Evolutionary conservation across 352 stramenopile species (phyloP), one percentile per base, ranked within the genome.

Genomic region (Globisporangium cystogenes): DNA sequence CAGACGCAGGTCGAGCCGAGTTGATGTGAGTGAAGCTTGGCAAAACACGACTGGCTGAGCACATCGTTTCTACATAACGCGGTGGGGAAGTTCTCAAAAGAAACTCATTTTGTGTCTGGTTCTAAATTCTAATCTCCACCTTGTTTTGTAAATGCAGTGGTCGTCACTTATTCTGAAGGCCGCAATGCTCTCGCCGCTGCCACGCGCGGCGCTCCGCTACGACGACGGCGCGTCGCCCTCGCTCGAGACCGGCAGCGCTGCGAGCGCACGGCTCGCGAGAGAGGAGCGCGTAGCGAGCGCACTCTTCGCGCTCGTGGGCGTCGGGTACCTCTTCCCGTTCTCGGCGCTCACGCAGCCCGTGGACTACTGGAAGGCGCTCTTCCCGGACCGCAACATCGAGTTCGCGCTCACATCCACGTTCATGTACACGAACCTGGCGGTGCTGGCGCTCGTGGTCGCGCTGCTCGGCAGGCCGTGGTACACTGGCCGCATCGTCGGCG

Each of bases 311-410:
- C 72, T 91, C 46, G 72, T 90, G 21, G 82, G 80, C 50, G 72
- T 90, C 37, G 84, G 81, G 23, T 94, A 94, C 60, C 65, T 94
- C 52, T 94, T 94, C 60, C 84, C 84, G 16, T 94, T 94, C 64
- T 94, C 84, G 43, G 84, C 84, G 46, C 76, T 94, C 55, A 94
- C 84, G 40, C 84, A 94, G 65, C 84, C 84, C n/a, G 81, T 92
- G 51, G 84, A 94, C 68, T 94, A 92, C 64, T 94, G 84, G 81
- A 82, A 86, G 49, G 65, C 86, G 68, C 68, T 92, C 16, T 94
- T 92, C 55, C 84, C 84, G 3, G 77, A 92, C 64, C 91, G 72
- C 62, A 94, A 91, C 65, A 89, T 94, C 50, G 84, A 94, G 62
- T 94, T 92, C 54, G 72, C 72, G 27, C 73, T 94, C 57, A 92